Evolutionary conservation across 495 filamentous ascomycete species (phyloP).

Genomic region (Hypoxylon rickii): DNA sequence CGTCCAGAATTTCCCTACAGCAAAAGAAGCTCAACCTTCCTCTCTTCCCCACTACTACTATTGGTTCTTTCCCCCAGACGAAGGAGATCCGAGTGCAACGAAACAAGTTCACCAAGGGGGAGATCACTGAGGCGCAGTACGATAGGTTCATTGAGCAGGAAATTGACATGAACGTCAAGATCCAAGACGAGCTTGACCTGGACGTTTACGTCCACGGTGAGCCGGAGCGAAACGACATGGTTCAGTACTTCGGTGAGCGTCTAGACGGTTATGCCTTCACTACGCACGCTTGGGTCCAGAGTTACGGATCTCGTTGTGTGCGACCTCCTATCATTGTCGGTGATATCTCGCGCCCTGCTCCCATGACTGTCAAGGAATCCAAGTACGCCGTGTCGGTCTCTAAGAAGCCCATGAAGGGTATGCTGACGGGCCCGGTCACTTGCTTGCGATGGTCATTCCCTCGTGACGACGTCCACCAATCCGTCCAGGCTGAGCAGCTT

Average conservation of each 20-base stretch:
- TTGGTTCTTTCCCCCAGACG: constrained; percentile 98
- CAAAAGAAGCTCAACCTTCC: constrained; percentile 87
- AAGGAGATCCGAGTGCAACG: constrained; percentile 94
- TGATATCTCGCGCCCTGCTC: constrained; percentile 91
- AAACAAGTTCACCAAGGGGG: constrained; percentile 97
- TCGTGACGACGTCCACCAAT: constrained; percentile 98
- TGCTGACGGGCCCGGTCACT: constrained; percentile 98
- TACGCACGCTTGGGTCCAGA: constrained; percentile 98
- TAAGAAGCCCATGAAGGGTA: constrained; percentile 99
- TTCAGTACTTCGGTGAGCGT: constrained; percentile 99
- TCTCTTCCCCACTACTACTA: constrained; percentile 97
- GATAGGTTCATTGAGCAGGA: constrained; percentile 99
- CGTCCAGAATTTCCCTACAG: constrained; percentile 80
- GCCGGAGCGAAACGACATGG: constrained; percentile 99
- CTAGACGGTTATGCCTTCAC: constrained; percentile 98
- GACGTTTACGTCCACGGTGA: constrained; percentile 98
- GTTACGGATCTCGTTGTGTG: constrained; percentile 96
- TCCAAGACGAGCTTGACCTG: constrained; percentile 96
- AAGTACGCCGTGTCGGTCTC: constrained; percentile 96
- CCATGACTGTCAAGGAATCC: constrained; percentile 99
- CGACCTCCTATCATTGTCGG: constrained; percentile 97
- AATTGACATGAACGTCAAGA: constrained; percentile 87
- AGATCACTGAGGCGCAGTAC: constrained; percentile 89
- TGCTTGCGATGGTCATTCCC: constrained; percentile 99
- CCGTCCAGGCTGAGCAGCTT: constrained; percentile 96